Base-by-base conservation (phyloP, 208 protist genomes). In the Trypanosoma congolense region DNA sequence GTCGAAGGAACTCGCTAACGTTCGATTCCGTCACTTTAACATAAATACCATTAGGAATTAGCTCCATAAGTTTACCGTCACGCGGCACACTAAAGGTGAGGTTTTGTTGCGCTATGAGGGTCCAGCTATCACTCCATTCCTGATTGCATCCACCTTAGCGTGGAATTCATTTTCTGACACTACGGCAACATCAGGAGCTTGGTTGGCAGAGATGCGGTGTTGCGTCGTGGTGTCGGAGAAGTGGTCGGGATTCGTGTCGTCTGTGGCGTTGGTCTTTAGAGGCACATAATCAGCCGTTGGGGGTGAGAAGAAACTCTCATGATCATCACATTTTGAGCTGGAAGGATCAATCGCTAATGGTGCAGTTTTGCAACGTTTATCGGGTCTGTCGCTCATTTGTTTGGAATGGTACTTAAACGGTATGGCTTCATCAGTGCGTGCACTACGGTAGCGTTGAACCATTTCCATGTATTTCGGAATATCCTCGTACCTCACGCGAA, bases 11-110 rank as follows among this genome's bases (percentile, higher is more conserved):
- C 46, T 83, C 79, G n/a, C 35, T 6, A 4, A 76, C 73, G 56
- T 90, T 90, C 24, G 79, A 71, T 9, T 73, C 58, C 14, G 78
- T 83, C 12, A 90, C 83, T 25, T 57, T 59, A 16, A 87, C 74
- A 66, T 86, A 75, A 53, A 82, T 73, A 62, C 83, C 83, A 47
- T 86, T 75, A 36, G 74, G 74, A 56, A 90, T 63, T 6, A 90
- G 65, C 56, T 86, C 76, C 18, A 90, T 70, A 31, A 90, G 61
- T 9, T 72, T 70, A 18, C 70, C 67, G n/a, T 67, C 73, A 41
- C 78, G 75, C 0, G 79, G 79, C 10, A 81, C 42, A 63, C 75
- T 78, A 72, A 91, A 91, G 19, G 83, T 86, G 14, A 91, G 70
- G 22, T 74, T 76, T 0, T 87, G 70, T 29, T 73, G 69, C 42